Conservation (phyloP, 73 alveolate genomes). For the Paramecium biaurelia region DNA sequence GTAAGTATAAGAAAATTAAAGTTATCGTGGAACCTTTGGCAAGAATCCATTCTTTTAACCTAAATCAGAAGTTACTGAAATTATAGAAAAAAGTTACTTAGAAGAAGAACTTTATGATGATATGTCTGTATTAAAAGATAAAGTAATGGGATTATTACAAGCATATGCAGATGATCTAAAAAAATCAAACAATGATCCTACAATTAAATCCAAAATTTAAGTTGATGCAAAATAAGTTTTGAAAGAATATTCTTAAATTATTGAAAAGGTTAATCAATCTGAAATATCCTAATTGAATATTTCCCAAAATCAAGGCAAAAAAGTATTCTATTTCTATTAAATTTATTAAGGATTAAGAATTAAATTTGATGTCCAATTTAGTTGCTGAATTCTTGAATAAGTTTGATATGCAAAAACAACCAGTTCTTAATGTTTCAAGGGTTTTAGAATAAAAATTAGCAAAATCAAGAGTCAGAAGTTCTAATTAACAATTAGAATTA, state of each 20-base stretch:
- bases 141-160: conserved; percentile 34
- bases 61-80: conserved; percentile 6
- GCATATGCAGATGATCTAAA: conserved; percentile 38
- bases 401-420: not conserved
- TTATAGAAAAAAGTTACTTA: conserved; percentile 25
- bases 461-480: not conserved
- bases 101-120: conserved; percentile 39
- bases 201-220: conserved; percentile 26
- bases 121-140: conserved; percentile 36
- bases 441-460: not conserved
- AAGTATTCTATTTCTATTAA: not conserved
- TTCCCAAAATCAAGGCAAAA: not conserved
- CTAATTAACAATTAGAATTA: not conserved
- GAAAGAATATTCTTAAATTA: conserved; percentile 23
- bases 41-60: conserved; percentile 41
- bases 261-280: conserved; percentile 23
- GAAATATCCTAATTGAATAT: conserved; percentile 30
- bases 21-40: conserved; percentile 41
- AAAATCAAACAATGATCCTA: conserved; percentile 3
- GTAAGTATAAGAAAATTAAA: not conserved
- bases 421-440: not conserved
- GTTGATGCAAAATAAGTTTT: not conserved
- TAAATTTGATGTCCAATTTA: conserved; percentile 2
- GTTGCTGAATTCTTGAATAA: conserved; percentile 4
- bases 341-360: not conserved